Evolutionary conservation across 352 stramenopile genomes (phyloP).

Genomic region (Phytopythium litorale): DNA sequence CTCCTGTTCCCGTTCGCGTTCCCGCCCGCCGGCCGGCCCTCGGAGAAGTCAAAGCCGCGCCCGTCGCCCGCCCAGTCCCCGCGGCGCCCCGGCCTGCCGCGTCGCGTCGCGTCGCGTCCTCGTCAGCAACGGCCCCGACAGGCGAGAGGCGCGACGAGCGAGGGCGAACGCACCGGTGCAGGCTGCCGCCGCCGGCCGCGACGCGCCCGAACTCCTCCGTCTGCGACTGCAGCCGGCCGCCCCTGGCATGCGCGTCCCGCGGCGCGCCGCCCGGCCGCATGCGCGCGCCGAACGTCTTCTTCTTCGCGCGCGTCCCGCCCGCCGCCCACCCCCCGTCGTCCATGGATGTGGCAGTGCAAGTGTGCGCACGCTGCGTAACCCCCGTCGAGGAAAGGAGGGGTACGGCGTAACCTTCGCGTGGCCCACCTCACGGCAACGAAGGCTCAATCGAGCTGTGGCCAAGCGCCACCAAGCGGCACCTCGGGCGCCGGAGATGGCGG

Average conservation of each 20-base stretch:
- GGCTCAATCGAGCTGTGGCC: no score
- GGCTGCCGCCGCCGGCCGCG: background rate
- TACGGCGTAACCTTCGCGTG: no score
- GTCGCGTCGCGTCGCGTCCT: background rate
- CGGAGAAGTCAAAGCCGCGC: constrained; percentile 5
- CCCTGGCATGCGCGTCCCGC: background rate
- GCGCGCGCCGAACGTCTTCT: background rate
- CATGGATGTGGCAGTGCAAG: no score
- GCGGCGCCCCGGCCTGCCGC: background rate
- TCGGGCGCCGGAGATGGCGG: constrained; percentile 2
- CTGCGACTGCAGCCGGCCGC: background rate
- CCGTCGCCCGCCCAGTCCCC: background rate
- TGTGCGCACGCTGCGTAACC: no score
- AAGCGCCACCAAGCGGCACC: no score
- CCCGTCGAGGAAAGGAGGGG: no score
- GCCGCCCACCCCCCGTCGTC: background rate
- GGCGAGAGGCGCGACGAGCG: no score
- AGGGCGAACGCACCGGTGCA: background rate
- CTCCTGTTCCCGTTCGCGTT: background rate
- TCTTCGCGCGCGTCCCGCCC: background rate
- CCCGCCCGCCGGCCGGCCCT: background rate
- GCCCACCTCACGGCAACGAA: no score
- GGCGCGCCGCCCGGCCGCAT: background rate
- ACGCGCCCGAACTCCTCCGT: background rate
- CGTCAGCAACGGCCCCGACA: background rate